Evolutionary conservation across 2,329 filamentous ascomycete species (phyloP), one percentile per base, ranked within the genome.

Genomic region (Trichoderma asperellum): DNA sequence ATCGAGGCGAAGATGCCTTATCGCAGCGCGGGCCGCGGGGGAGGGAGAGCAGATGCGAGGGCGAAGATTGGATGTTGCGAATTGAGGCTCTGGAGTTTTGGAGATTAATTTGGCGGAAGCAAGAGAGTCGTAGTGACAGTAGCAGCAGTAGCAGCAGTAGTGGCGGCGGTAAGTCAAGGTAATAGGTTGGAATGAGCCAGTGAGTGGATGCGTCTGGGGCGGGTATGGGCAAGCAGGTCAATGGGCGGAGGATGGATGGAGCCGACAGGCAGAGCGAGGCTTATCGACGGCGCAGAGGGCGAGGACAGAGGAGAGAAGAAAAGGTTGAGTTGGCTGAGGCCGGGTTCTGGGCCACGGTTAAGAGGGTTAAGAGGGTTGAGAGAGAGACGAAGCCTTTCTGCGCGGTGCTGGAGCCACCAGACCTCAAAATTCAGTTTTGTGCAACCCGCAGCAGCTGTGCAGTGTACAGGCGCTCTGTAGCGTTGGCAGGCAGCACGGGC

Each of bases 11-110:
- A 63, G 52, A 43, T 63, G 71, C 66, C 69, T 72, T 72, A 71
- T 73, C 73, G 73, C 73, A 72, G 74, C 73, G 71, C 73, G 71
- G 71, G 71, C 70, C 68, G 72, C 72, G 71, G 70, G 43, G 60
- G 60, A 58, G 70, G 24, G 52, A 62, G 40, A 59, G 66, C 53
- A 68, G 55, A 68, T 69, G 69, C 53, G 63, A 61, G 63, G 55
- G 40, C 69, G 70, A 55, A 24, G 55, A 55, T 59, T 64, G 43
- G 68, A 37, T 27, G 72, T 62, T 62, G 69, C 18, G 58, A 63
- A 67, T 68, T 63, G 71, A 61, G 52, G 62, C 55, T 57, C 40
- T 66, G 37, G 68, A 43, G 60, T 40, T 53, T 62, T 69, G 61
- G 61, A 49, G 66, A 52, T 67, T 67, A 55, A 56, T 70, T 67